phyloP scores from a whole-genome alignment of 2,329 filamentous ascomycete genomes.

The Calonectria pteridis region DNA sequence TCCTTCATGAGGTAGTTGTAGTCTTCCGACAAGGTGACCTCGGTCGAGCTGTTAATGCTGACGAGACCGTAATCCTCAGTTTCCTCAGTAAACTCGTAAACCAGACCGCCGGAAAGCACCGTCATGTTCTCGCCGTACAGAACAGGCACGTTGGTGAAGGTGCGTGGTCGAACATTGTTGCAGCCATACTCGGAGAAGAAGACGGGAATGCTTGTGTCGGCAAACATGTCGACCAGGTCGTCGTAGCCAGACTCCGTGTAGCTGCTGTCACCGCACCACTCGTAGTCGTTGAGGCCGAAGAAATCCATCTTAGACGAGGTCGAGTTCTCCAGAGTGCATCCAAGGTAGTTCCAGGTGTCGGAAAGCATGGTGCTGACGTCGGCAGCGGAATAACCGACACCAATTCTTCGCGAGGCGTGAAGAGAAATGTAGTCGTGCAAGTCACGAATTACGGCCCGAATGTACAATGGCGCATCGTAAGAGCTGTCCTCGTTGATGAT shows the following conservation, averaged over 20 bases:
- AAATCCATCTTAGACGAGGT: background rate
- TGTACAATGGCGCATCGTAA: background rate
- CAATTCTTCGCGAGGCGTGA: background rate
- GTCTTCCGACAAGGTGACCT: background rate
- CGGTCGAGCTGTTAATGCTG: background rate
- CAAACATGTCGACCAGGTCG: background rate
- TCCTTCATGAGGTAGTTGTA: background rate
- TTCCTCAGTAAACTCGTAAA: background rate
- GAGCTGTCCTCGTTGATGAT: slow-evolving; percentile 6
- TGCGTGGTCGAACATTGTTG: background rate
- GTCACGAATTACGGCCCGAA: background rate
- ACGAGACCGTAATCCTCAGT: background rate
- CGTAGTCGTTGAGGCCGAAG: slow-evolving; percentile 6
- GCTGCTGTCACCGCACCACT: slow-evolving; percentile 12
- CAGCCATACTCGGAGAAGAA: slow-evolving; percentile 13
- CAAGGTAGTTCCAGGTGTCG: slow-evolving; percentile 1
- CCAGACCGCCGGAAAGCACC: background rate
- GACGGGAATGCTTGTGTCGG: background rate
- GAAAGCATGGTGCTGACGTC: background rate
- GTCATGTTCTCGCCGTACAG: background rate
- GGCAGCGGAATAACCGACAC: slow-evolving; percentile 1
- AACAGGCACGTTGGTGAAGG: slow-evolving; percentile 1
- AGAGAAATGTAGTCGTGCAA: slow-evolving; percentile 4
- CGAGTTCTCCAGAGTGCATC: background rate
- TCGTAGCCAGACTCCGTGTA: slow-evolving; percentile 1